Base-by-base conservation (phyloP, 345 rosid genomes). In the Lenwebbia sp. region DNA sequence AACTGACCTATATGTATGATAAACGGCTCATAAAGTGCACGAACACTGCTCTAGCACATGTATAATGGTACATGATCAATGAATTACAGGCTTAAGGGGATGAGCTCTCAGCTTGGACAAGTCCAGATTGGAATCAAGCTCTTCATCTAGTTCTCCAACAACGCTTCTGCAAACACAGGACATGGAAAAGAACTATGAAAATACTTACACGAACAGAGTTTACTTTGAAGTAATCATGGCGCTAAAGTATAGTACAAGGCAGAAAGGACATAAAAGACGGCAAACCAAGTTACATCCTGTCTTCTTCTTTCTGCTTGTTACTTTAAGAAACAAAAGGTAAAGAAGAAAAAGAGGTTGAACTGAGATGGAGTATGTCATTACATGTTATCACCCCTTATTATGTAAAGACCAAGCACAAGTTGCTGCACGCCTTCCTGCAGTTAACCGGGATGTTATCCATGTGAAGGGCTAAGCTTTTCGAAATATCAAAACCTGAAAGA, bases 371-470 rank as follows among this genome's bases (percentile, higher is more conserved):
- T 58, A 5, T 49, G 25, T n/a, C 33, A 53, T 88, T 96, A 97
- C 99, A 97, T 97, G 94, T 97, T 97, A 89, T 97, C 99, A 13
- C 99, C 99, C 92, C 99, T 91, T 90, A 97, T 96, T 87, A 95
- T 94, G 95, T 96, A 96, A 88, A 97, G 93, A 86, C 99, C 99
- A 91, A 97, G 87, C 84, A 96, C 99, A 85, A 90, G 93, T 87
- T 93, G 99, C 90, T 95, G 98, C 40, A 96, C 99, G 84, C 99
- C 99, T 94, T 96, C 99, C 99, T 97, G 94, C 87, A 85, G 86
- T 84, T 56, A 55, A 51, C 70, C 37, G 0, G 26, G 25, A 62
- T 30, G 62, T 40, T 28, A 28, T 30, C 40, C 81, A 70, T 33
- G 60, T 4, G 1, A 37, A 70, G 14, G 13, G 47, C 13, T 70